phyloP scores from a whole-genome alignment of 371 early-diverging fungal genomes.

The Batrachochytrium dendrobatidis region DNA sequence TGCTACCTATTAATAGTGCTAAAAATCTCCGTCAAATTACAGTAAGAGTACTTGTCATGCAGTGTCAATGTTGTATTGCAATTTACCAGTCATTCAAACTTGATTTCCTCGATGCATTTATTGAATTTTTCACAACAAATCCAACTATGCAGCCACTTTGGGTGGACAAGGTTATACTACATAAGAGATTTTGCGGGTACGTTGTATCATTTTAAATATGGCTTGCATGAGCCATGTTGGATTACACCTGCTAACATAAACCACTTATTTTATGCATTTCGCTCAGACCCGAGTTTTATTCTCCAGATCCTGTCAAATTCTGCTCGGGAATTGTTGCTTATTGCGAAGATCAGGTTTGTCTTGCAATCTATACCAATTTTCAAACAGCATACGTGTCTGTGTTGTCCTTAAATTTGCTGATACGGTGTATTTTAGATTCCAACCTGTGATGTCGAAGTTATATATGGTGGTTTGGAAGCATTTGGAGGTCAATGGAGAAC shows the following conservation, averaged over 20 bases:
- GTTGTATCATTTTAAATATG: neutral
- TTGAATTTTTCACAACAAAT: no score
- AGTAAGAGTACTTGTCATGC: no score
- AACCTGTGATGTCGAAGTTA: constrained; percentile 33
- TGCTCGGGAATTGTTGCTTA: constrained; percentile 53
- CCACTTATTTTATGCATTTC: neutral
- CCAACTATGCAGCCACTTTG: neutral
- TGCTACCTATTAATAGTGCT: no score
- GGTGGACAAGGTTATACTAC: neutral
- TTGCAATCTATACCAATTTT: neutral
- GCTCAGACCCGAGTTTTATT: constrained; percentile 41
- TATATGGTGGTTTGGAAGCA: constrained; percentile 43
- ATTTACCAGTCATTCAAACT: no score
- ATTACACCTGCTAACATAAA: neutral
- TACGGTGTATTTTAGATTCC: constrained; percentile 32
- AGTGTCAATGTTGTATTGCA: no score
- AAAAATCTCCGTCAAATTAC: no score
- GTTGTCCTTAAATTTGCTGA: neutral
- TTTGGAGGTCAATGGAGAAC: constrained; percentile 53
- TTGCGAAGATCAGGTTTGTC: constrained; percentile 22
- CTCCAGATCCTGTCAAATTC: constrained; percentile 45
- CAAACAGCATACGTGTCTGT: neutral
- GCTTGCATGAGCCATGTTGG: neutral
- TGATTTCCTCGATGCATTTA: no score
- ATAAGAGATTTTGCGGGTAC: neutral